These are phyloP conservation scores for Helotiales sp. DNA, from an alignment of 2,329 filamentous ascomycete genomes.

Conservation along the genomic window DNA sequence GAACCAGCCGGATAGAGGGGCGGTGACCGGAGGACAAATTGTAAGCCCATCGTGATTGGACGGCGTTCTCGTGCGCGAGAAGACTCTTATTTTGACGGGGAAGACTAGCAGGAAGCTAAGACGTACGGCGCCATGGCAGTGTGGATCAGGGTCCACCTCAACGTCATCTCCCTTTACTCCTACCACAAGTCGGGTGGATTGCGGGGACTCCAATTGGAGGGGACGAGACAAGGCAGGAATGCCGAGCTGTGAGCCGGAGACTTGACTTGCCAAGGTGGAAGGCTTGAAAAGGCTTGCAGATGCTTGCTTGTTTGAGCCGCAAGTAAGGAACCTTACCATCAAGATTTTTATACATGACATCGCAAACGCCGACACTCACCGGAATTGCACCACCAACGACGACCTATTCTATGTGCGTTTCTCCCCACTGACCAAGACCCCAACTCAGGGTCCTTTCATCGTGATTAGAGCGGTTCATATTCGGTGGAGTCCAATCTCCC, in stretches of 20 bases:
- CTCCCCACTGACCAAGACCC: neutral
- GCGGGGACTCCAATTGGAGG: conserved; percentile 24
- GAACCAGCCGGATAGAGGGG: neutral
- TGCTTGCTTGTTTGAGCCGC: conserved; percentile 20
- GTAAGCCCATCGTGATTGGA: conserved; percentile 6
- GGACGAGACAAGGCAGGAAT: conserved; percentile 7
- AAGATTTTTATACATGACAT: neutral
- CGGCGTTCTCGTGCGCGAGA: conserved; percentile 1
- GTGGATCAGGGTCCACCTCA: conserved; percentile 6
- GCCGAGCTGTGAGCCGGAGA: conserved; percentile 1
- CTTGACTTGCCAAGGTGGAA: conserved; percentile 1
- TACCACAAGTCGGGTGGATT: no score
- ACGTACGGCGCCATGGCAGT: conserved; percentile 14
- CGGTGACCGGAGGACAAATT: conserved; percentile 8
- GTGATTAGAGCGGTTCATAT: conserved; percentile 1
- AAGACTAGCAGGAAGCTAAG: no score
- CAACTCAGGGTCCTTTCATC: neutral
- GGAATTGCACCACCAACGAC: neutral
- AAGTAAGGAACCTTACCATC: conserved; percentile 1
- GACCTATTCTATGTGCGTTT: neutral
- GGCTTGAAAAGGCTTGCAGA: conserved; percentile 7
- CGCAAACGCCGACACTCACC: neutral
- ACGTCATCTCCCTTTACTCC: conserved; percentile 22
- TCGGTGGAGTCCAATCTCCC: conserved; percentile 11
- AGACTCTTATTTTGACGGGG: conserved; percentile 17